Evolutionary conservation across 768 basidiomycete genomes (phyloP), one percentile per base, ranked within the genome.

Genomic region (Dentipellis sp.): DNA sequence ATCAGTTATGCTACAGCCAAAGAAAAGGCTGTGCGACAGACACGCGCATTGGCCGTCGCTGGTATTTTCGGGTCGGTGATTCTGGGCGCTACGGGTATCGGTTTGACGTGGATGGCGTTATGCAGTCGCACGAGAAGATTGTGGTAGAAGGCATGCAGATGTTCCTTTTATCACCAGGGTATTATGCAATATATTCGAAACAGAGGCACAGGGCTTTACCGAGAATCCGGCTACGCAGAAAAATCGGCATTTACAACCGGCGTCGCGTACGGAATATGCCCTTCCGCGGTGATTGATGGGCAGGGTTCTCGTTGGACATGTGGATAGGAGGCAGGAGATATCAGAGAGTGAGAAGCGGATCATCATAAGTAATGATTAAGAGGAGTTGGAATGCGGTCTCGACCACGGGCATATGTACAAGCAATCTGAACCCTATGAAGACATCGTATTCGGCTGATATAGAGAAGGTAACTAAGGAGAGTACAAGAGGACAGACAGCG

Each of bases 1-100:
- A 82, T 99, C 64, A 86, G 85, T 68, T 99, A 99, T 67, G 83
- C 84, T 55, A 83, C 82, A 51, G 94, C 86, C 19, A 79, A 81
- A 67, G 77, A 74, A 66, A 84, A 83, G 69, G 86, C 86, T 56
- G 75, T 70, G 58, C 72, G 76, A 66, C 95, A 99, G 72, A 73
- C 78, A n/a, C 69, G 67, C 34, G 75, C 90, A 53, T 72, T 97
- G 59, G 68, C 72, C 52, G 66, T 69, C 51, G 65, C 76, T 12
- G 79, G 76, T 21, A 78, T 52, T 21, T 21, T 40, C 22, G 61
- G 61, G 55, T 54, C 61, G 56, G 59, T 57, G 55, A 54, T 54
- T 38, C 11, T 59, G 10, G 42, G 55, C 29, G 46, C 52, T 42
- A 58, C 54, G 52, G 50, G 53, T 39, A 48, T 56, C 34, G 56